A percentile compares a stretch with the other conserved stretches of the same genome.
phyloP scores from a whole-genome alignment of 192 early-diverging fungal species.

The Gaertneriomyces sp. region DNA sequence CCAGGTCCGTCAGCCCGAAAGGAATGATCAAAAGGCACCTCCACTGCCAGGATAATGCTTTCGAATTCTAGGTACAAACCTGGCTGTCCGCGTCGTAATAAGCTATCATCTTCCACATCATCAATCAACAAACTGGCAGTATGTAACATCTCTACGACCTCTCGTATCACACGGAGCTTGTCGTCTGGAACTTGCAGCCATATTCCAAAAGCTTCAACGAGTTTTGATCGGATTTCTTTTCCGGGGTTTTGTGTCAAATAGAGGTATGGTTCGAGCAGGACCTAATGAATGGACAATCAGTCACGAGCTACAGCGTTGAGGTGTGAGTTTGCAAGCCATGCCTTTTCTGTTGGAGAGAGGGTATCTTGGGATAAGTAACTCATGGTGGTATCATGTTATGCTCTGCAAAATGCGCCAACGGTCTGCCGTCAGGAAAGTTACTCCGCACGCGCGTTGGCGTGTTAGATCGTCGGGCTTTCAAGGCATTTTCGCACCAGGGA shows the following conservation, averaged over 20 bases:
- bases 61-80: slow-evolving; percentile 8
- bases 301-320: too few relatives aligned
- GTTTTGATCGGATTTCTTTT: slow-evolving; percentile 87
- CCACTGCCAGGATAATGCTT: too few relatives aligned
- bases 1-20: background rate
- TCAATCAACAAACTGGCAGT: slow-evolving; percentile 87
- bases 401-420: too few relatives aligned
- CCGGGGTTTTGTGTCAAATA: slow-evolving; percentile 86
- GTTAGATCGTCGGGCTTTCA: too few relatives aligned
- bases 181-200: slow-evolving; percentile 77
- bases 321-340: too few relatives aligned
- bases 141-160: slow-evolving; percentile 91
- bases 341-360: too few relatives aligned
- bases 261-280: slow-evolving; percentile 87
- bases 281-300: slow-evolving; percentile 11
- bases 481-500: too few relatives aligned
- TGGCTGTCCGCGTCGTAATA: slow-evolving; percentile 80
- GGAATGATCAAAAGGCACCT: too few relatives aligned
- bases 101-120: slow-evolving; percentile 93
- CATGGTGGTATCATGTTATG: too few relatives aligned
- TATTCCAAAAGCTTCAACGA: slow-evolving; percentile 86
- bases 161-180: slow-evolving; percentile 67
- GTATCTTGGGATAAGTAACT: too few relatives aligned
- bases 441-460: too few relatives aligned
- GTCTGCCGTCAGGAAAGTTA: too few relatives aligned